These are phyloP conservation scores for Solanum acaule DNA, from an alignment of 257 asterid genomes.

Conservation along the genomic window DNA sequence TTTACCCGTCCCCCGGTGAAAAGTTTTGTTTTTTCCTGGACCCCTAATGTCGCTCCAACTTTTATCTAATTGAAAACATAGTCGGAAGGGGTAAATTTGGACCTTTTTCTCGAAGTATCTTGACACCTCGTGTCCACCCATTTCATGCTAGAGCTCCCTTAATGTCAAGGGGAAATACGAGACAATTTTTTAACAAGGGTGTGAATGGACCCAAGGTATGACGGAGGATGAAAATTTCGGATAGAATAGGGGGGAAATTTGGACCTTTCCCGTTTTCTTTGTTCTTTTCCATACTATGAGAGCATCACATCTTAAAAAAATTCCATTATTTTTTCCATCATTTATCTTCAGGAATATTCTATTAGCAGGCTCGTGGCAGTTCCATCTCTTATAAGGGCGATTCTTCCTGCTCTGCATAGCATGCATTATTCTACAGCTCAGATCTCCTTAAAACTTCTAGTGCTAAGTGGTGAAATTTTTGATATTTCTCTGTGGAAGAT, in stretches of 20 bases:
- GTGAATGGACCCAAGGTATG: not conserved
- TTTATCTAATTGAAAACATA: not conserved
- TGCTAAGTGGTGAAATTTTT: constrained; percentile 81
- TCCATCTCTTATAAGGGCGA: constrained; percentile 72
- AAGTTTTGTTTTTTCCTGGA: not conserved
- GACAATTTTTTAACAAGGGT: not conserved
- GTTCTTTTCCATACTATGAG: not conserved
- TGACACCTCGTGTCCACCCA: not conserved
- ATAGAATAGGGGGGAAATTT: not conserved
- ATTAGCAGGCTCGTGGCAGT: constrained; percentile 78
- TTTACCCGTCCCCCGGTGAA: not conserved
- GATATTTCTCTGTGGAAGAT: constrained; percentile 49
- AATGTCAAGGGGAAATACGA: not conserved
- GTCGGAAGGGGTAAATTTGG: not conserved
- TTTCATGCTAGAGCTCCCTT: not conserved
- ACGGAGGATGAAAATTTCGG: not conserved
- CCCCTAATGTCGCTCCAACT: not conserved
- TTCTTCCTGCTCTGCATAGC: constrained; percentile 52
- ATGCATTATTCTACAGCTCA: constrained; percentile 23
- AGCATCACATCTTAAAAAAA: not conserved
- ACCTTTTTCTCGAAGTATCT: not conserved
- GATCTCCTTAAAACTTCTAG: constrained; percentile 53
- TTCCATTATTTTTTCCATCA: not conserved
- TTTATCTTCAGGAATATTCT: constrained; percentile 54
- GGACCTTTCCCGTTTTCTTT: not conserved